A percentile compares a stretch with the other conserved stretches of the same genome.
Evolutionary conservation across 2,329 filamentous ascomycete species (phyloP).

Genomic region (Colletotrichum musicola): DNA sequence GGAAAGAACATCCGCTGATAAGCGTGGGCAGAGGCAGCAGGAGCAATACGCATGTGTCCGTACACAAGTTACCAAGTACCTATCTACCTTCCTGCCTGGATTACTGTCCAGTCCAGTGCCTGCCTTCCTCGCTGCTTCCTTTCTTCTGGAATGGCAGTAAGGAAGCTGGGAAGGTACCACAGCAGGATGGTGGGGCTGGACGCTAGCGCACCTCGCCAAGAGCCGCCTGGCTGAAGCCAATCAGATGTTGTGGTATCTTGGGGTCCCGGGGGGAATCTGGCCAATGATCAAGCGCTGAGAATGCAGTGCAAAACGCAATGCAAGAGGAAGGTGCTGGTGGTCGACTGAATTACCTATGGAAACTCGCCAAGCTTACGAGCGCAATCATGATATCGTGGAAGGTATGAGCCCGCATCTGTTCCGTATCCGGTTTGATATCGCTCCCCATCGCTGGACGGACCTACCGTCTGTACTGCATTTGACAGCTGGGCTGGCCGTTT

Average conservation of each 20-base stretch:
- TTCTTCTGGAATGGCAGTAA: conserved; percentile 33
- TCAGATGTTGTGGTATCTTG: neutral
- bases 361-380: neutral
- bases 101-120: too few relatives aligned
- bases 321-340: too few relatives aligned
- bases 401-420: too few relatives aligned
- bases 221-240: conserved; percentile 25
- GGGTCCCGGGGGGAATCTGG: neutral
- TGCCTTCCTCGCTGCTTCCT: conserved; percentile 20
- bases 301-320: neutral
- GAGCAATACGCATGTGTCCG: neutral
- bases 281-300: neutral
- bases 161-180: neutral
- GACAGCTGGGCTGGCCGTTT: conserved; percentile 8
- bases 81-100: too few relatives aligned
- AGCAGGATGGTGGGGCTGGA: too few relatives aligned
- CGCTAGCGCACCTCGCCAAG: conserved; percentile 32
- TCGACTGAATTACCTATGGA: neutral
- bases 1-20: conserved; percentile 23
- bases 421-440: too few relatives aligned
- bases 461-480: neutral
- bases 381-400: neutral
- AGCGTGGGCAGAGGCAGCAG: conserved; percentile 14
- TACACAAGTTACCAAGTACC: too few relatives aligned
- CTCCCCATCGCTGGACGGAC: too few relatives aligned